These are phyloP conservation scores for Fermentozyma sake DNA, from an alignment of 1,139 yeast species.

Conservation along the genomic window DNA sequence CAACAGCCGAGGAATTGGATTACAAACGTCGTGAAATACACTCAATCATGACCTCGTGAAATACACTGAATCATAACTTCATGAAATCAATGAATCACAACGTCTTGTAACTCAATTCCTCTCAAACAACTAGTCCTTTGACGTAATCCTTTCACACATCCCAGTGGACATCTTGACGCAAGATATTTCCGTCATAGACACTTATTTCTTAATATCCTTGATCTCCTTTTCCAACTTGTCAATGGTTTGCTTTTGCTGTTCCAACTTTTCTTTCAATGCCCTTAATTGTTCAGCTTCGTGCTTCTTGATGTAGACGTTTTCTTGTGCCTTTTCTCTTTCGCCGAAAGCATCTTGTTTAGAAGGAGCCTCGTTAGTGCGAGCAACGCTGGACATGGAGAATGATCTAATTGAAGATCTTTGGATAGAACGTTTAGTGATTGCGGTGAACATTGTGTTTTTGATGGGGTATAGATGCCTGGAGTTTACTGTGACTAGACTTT, in stretches of 20 bases:
- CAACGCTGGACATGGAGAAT: constrained; percentile 32
- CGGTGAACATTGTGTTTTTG: constrained; percentile 33
- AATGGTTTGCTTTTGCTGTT: constrained; percentile 42
- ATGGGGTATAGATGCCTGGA: too few relatives aligned
- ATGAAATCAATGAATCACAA: too few relatives aligned
- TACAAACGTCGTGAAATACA: too few relatives aligned
- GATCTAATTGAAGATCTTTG: constrained; percentile 29
- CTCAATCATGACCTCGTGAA: too few relatives aligned
- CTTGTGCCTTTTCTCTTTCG: constrained; percentile 46
- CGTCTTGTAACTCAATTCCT: too few relatives aligned
- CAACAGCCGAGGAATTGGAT: too few relatives aligned
- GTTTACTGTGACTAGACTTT: too few relatives aligned
- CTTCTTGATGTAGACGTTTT: constrained; percentile 39
- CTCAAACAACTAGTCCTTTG: too few relatives aligned
- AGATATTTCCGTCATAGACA: too few relatives aligned
- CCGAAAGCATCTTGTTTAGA: constrained; percentile 29
- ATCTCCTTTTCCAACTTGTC: constrained; percentile 39
- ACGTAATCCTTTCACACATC: too few relatives aligned
- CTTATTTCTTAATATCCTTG: constrained; percentile 32
- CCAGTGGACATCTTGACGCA: too few relatives aligned
- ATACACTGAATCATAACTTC: too few relatives aligned
- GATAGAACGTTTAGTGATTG: constrained; percentile 27
- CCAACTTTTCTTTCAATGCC: constrained; percentile 42
- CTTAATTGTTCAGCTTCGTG: constrained; percentile 49
- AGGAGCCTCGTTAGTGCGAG: constrained; percentile 24